Base-by-base conservation (phyloP, 1,139 yeast species). In the Komagataea norvegica region DNA sequence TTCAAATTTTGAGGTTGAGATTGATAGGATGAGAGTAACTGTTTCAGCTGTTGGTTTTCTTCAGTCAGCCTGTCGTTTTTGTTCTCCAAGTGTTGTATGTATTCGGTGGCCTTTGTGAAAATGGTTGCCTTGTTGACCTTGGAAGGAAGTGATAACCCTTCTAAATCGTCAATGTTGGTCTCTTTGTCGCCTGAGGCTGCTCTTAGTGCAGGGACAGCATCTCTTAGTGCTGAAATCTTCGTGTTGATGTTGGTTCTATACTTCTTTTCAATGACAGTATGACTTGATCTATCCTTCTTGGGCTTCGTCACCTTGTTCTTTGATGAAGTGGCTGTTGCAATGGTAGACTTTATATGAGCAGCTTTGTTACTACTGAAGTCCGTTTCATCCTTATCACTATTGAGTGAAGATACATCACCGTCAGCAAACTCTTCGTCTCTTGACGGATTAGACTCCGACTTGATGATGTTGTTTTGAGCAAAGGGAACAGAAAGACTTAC, bases 81-180 rank as follows among this genome's bases (percentile, higher is more conserved):
- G 37, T 62, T 63, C 56, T 88, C 95, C 55, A 89, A 68, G 59
- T 87, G 95, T 50, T 74, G 71, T 51, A 88, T 88, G 57, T 88
- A 88, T 59, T 88, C 96, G 3, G 93, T 83, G 4, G 96, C 95
- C 56, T 88, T 86, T 36, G 87, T 74, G 47, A 88, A 69, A 18
- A 88, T 88, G 34, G 85, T 80, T 7, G 96, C 96, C 59, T 88
- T 88, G 62, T 87, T 88, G 50, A 88, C 68, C 56, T 86, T 86
- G 34, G 77, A 67, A 5, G 95, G 95, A 0, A 96, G 96, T 6
- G 81, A 72, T 38, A 88, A 68, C 2, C 96, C 96, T 52, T 87
- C 96, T 11, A 42, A 21, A 21, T 48, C 52, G 22, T 46, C 43
- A 11, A 44, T 42, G 4, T 46, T 46, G 22, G 33, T 47, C 3